Evolutionary conservation across 2,329 filamentous ascomycete genomes (phyloP).

Genomic region (Aspergillus fumigatus): DNA sequence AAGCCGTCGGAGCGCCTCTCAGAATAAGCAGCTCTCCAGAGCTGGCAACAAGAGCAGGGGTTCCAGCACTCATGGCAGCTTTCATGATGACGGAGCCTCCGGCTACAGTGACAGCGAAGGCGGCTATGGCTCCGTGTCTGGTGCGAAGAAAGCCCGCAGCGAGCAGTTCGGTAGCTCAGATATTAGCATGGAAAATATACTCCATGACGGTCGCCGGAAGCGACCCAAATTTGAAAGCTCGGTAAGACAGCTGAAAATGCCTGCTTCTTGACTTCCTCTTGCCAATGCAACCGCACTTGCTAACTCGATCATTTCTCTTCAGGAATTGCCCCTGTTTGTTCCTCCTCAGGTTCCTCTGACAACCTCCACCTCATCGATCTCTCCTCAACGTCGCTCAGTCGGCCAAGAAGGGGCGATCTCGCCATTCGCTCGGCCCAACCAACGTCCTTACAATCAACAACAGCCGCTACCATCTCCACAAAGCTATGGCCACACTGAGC

Average conservation of each 20-base stretch:
- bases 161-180: constrained; percentile 91
- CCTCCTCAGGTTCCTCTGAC: constrained; percentile 90
- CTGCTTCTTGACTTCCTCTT: constrained; percentile 19
- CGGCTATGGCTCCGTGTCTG: constrained; percentile 66
- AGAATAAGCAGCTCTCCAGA: constrained; percentile 66
- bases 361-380: constrained; percentile 96
- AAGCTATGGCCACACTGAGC: constrained; percentile 58
- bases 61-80: constrained; percentile 54
- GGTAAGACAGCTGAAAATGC: constrained; percentile 55
- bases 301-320: constrained; percentile 18
- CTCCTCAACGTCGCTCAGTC: constrained; percentile 78
- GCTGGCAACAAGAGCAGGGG: constrained; percentile 64
- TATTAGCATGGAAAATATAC: constrained; percentile 96
- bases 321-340: constrained; percentile 95
- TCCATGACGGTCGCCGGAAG: constrained; percentile 93
- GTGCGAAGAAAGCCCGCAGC: constrained; percentile 68
- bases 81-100: constrained; percentile 65
- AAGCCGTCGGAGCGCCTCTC: constrained; percentile 73
- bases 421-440: constrained; percentile 69
- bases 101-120: constrained; percentile 86
- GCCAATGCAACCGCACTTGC: constrained; percentile 4
- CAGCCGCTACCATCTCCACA: constrained; percentile 80
- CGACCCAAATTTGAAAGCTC: constrained; percentile 94
- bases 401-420: constrained; percentile 62
- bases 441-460: constrained; percentile 74